Evolutionary conservation across 371 early-diverging fungal species (phyloP).

Genomic region (Lichtheimia ramosa): DNA sequence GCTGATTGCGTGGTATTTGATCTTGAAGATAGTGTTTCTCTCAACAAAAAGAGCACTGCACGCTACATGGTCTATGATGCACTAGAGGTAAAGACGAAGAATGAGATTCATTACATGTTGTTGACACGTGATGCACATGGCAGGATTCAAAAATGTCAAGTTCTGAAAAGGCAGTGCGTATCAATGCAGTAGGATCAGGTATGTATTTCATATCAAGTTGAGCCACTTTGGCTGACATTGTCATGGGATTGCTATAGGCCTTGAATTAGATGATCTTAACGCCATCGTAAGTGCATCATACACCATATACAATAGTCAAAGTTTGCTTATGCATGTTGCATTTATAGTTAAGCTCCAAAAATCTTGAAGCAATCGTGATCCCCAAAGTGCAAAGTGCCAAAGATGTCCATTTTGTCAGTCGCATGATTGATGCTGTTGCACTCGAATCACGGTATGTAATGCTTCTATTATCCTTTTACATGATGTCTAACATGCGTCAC

Average conservation of each 20-base stretch:
- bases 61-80: conserved; percentile 76
- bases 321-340: too few relatives aligned
- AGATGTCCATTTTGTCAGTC: conserved; percentile 77
- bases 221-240: too few relatives aligned
- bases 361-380: conserved; percentile 79
- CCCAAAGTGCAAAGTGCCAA: conserved; percentile 85
- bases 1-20: conserved; percentile 89
- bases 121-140: too few relatives aligned
- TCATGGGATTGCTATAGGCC: conserved; percentile 31
- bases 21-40: conserved; percentile 87
- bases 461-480: too few relatives aligned
- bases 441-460: conserved; percentile 62
- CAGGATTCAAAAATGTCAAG: conserved; percentile 12
- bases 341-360: conserved; percentile 62
- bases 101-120: background rate
- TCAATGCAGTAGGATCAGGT: conserved; percentile 84
- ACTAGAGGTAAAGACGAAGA: conserved; percentile 48
- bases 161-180: conserved; percentile 83
- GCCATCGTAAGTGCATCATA: conserved; percentile 58
- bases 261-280: conserved; percentile 80
- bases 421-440: conserved; percentile 77
- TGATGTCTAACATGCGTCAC: too few relatives aligned
- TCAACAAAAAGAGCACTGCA: conserved; percentile 79
- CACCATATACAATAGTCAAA: too few relatives aligned
- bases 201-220: conserved; percentile 5